A percentile compares a stretch with the other conserved stretches of the same genome.
phyloP scores from a whole-genome alignment of 2,329 filamentous ascomycete species.

The Pestalotiopsis sp. region DNA sequence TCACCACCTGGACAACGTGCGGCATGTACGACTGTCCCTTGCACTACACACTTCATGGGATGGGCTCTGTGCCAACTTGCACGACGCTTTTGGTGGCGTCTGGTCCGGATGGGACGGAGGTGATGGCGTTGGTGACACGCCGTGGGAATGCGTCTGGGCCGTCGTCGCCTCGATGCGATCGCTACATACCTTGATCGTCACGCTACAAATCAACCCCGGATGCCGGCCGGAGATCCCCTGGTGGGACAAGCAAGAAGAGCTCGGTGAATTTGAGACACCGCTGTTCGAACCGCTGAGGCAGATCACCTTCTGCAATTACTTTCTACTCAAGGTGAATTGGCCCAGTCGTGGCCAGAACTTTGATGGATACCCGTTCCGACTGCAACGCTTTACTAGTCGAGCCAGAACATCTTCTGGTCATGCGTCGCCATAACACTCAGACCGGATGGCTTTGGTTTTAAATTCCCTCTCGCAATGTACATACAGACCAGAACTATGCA shows the following conservation, averaged over 20 bases:
- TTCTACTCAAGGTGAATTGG: constrained; percentile 8
- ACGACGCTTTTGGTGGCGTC: constrained; percentile 7
- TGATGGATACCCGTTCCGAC: constrained; percentile 1
- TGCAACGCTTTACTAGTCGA: neutral
- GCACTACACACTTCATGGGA: neutral
- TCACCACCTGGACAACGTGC: constrained; percentile 5
- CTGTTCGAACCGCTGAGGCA: constrained; percentile 1
- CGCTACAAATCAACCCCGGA: neutral
- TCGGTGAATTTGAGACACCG: neutral
- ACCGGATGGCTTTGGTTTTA: neutral
- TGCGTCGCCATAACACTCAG: neutral
- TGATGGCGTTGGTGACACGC: neutral
- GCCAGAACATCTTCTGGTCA: neutral
- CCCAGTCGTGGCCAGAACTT: neutral
- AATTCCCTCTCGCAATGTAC: neutral
- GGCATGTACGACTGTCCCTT: constrained; percentile 7
- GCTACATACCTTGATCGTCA: constrained; percentile 10
- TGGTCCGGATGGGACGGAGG: constrained; percentile 9
- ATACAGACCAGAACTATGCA: too few species aligned
- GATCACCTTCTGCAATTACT: constrained; percentile 3
- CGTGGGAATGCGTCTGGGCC: constrained; percentile 6
- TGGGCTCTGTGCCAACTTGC: neutral
- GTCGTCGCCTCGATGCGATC: constrained; percentile 3
- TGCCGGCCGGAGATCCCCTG: too few species aligned
- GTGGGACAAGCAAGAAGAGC: neutral